Evolutionary conservation across 2,329 filamentous ascomycete species (phyloP).

Genomic region (Rutstroemia sp.): DNA sequence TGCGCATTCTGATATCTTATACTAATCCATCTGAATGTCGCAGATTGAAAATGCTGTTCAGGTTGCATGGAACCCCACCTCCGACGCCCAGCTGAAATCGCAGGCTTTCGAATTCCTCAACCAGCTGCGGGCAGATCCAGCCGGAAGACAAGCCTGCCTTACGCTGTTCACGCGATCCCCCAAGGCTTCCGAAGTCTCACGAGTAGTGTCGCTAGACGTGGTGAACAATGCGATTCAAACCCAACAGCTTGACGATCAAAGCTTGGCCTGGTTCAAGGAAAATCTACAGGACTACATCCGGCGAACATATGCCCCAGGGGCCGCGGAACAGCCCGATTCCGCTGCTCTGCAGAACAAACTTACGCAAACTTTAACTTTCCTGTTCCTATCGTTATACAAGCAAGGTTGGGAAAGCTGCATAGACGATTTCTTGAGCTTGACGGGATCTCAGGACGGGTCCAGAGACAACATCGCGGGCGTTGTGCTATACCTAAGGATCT

Average conservation of each 20-base stretch:
- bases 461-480: slow-evolving; percentile 68
- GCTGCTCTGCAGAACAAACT: slow-evolving; percentile 89
- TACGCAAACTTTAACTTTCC: slow-evolving; percentile 87
- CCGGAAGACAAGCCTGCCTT: slow-evolving; percentile 86
- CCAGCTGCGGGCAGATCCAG: slow-evolving; percentile 72
- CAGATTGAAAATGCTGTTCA: slow-evolving; percentile 94
- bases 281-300: slow-evolving; percentile 75
- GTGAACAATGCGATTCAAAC: slow-evolving; percentile 87
- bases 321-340: slow-evolving; percentile 56
- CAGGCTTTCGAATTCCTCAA: slow-evolving; percentile 78
- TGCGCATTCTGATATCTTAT: not conserved
- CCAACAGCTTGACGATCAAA: slow-evolving; percentile 65
- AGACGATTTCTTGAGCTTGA: slow-evolving; percentile 78
- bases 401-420: slow-evolving; percentile 85
- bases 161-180: slow-evolving; percentile 76
- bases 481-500: slow-evolving; percentile 79
- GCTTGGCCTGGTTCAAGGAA: slow-evolving; percentile 70
- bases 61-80: slow-evolving; percentile 79
- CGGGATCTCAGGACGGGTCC: slow-evolving; percentile 52
- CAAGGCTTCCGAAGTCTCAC: slow-evolving; percentile 71
- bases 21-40: slow-evolving; percentile 12
- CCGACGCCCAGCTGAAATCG: slow-evolving; percentile 65
- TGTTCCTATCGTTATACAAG: slow-evolving; percentile 83
- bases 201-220: slow-evolving; percentile 83
- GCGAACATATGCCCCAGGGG: slow-evolving; percentile 58